Percentiles rank a stretch among this genome's conserved stretches.
phyloP scores from a whole-genome alignment of 768 basidiomycete species.

The Naganishia vishniacii region DNA sequence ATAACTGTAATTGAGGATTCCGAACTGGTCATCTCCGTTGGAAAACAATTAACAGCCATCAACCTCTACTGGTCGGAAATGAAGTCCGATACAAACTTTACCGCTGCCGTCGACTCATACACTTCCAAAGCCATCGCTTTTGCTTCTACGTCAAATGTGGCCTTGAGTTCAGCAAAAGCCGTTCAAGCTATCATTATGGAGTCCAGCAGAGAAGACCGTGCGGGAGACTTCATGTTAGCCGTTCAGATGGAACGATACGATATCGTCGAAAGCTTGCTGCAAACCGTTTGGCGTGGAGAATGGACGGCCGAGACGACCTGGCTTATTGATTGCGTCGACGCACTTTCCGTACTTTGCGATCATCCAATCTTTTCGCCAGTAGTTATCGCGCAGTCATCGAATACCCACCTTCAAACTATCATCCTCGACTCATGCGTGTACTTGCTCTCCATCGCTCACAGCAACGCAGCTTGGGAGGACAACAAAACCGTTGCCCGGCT shows the following conservation, averaged over 20 bases:
- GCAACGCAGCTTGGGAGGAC: slow-evolving; percentile 6
- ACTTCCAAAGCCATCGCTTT: slow-evolving; percentile 15
- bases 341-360: slow-evolving; percentile 18
- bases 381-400: not conserved
- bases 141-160: not conserved
- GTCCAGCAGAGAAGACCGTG: slow-evolving; percentile 16
- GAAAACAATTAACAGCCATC: slow-evolving; percentile 6
- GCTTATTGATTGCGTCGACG: slow-evolving; percentile 2
- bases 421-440: slow-evolving; percentile 14
- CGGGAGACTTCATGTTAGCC: slow-evolving; percentile 14
- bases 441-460: slow-evolving; percentile 5
- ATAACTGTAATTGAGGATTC: not conserved
- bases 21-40: not conserved
- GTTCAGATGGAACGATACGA: slow-evolving; percentile 22
- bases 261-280: slow-evolving; percentile 18
- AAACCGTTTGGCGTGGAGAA: slow-evolving; percentile 17
- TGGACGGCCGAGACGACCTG: slow-evolving; percentile 10
- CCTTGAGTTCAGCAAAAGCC: slow-evolving; percentile 14
- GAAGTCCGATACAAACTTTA: slow-evolving; percentile 14
- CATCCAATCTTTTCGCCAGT: slow-evolving; percentile 12
- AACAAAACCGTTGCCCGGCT: not conserved
- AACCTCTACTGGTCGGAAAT: slow-evolving; percentile 20
- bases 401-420: not conserved
- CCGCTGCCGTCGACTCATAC: slow-evolving; percentile 5
- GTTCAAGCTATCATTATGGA: slow-evolving; percentile 4